These are phyloP conservation scores for Chaetomiaceae sp. DNA, from an alignment of 2,329 filamentous ascomycete species.

Conservation along the genomic window DNA sequence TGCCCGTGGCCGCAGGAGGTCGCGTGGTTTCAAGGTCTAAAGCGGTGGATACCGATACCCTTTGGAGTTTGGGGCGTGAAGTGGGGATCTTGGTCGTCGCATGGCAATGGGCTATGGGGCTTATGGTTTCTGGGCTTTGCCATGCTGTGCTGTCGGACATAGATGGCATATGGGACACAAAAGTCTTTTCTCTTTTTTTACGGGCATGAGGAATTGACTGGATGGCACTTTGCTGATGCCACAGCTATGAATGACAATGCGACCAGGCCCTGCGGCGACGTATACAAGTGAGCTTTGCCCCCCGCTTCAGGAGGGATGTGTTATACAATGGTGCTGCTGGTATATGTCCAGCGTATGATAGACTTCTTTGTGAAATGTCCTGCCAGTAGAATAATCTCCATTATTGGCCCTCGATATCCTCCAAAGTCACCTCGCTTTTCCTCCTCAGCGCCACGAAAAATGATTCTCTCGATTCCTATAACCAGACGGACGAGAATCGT, in stretches of 20 bases:
- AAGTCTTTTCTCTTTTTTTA: constrained; percentile 21
- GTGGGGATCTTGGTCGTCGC: constrained; percentile 22
- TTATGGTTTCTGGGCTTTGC: constrained; percentile 20
- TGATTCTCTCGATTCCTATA: constrained; percentile 71
- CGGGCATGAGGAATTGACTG: constrained; percentile 21
- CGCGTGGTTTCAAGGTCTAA: constrained; percentile 99
- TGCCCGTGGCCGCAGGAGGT: constrained; percentile 97
- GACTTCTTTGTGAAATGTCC: background rate
- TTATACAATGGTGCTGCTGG: background rate
- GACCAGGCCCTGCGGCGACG: constrained; percentile 7
- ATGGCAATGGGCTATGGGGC: constrained; percentile 23
- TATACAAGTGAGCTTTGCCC: background rate
- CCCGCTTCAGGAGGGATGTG: background rate
- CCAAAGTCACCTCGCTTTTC: constrained; percentile 43
- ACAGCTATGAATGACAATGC: constrained; percentile 19
- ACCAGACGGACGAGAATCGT: background rate
- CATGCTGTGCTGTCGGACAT: constrained; percentile 14
- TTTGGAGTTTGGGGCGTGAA: constrained; percentile 22
- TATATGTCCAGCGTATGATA: background rate
- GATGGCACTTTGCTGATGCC: constrained; percentile 9
- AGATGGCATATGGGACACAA: constrained; percentile 24
- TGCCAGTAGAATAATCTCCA: background rate
- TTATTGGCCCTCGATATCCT: constrained; percentile 20
- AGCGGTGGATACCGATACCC: constrained; percentile 24
- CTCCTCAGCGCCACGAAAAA: constrained; percentile 79